These are phyloP conservation scores for Tephrocybe sp. DNA, from an alignment of 768 basidiomycete species.

Conservation along the genomic window DNA sequence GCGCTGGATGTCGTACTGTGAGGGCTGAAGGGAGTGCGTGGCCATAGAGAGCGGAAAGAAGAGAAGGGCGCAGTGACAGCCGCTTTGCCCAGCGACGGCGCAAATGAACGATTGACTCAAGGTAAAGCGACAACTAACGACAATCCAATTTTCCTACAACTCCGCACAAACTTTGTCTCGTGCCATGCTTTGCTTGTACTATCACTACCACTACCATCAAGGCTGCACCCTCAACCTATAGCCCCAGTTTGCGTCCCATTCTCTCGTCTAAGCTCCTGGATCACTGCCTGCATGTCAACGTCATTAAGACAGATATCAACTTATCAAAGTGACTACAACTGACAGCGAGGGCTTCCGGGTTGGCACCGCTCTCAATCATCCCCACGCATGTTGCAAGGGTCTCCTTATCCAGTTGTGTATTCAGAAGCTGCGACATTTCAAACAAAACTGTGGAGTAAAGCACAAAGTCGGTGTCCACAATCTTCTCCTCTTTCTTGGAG, in stretches of 20 bases:
- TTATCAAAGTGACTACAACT: slow-evolving; percentile 15
- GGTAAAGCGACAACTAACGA: not conserved
- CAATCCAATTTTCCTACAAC: slow-evolving; percentile 22
- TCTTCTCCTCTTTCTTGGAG: not conserved
- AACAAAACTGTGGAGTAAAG: slow-evolving; percentile 57
- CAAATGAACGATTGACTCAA: not conserved
- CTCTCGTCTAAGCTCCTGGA: slow-evolving; percentile 82
- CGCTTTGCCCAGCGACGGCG: not conserved
- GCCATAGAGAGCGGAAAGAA: slow-evolving; percentile 37
- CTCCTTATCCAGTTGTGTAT: slow-evolving; percentile 87
- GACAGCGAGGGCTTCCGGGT: slow-evolving; percentile 90
- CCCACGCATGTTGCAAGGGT: slow-evolving; percentile 89
- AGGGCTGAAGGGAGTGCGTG: slow-evolving; percentile 64
- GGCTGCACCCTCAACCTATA: too few relatives aligned
- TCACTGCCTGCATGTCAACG: slow-evolving; percentile 59
- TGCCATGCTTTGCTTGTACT: too few relatives aligned
- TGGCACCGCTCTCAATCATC: slow-evolving; percentile 91
- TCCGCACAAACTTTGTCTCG: slow-evolving; percentile 23
- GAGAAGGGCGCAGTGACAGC: slow-evolving; percentile 1
- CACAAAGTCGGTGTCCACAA: not conserved
- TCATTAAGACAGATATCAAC: slow-evolving; percentile 1
- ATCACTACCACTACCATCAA: too few relatives aligned
- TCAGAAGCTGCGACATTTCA: slow-evolving; percentile 86
- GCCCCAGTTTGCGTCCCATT: slow-evolving; percentile 36
- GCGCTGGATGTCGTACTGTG: slow-evolving; percentile 81